These are phyloP conservation scores for Peziza echinospora DNA, from an alignment of 495 filamentous ascomycete species.

Conservation along the genomic window DNA sequence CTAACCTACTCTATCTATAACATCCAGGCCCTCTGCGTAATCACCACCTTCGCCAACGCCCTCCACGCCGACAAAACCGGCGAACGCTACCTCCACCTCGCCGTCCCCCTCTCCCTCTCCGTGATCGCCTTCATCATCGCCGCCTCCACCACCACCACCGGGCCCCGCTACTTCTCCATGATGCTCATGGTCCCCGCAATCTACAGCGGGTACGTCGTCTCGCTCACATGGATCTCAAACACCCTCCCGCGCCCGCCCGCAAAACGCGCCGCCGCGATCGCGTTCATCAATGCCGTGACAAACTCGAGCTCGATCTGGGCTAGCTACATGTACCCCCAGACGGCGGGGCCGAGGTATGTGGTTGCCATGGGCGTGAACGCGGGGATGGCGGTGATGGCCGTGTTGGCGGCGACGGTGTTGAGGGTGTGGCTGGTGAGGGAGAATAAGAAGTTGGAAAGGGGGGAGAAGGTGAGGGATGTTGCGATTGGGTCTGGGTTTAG, in stretches of 20 bases:
- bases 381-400: constrained; percentile 41
- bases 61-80: constrained; percentile 61
- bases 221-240: constrained; percentile 59
- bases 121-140: constrained; percentile 56
- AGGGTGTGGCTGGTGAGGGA: constrained; percentile 42
- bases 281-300: constrained; percentile 61
- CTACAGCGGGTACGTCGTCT: constrained; percentile 50
- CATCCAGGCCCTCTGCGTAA: constrained; percentile 38
- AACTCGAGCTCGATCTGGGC: constrained; percentile 57
- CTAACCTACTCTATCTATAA: constrained; percentile 14
- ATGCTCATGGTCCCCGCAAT: constrained; percentile 56
- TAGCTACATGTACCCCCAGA: constrained; percentile 46
- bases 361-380: constrained; percentile 60
- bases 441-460: constrained; percentile 49
- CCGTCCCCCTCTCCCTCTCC: constrained; percentile 42
- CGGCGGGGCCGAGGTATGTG: constrained; percentile 28
- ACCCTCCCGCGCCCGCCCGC: constrained; percentile 62
- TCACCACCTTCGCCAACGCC: constrained; percentile 48
- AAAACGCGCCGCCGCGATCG: constrained; percentile 63
- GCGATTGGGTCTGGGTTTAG: constrained; percentile 21
- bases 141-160: constrained; percentile 39
- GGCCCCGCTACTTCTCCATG: constrained; percentile 57
- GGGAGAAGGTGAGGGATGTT: constrained; percentile 25
- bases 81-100: constrained; percentile 61
- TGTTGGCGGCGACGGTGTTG: constrained; percentile 40